Evolutionary conservation across 805 yeast species (phyloP).

Genomic region (Peterozyma toletana): DNA sequence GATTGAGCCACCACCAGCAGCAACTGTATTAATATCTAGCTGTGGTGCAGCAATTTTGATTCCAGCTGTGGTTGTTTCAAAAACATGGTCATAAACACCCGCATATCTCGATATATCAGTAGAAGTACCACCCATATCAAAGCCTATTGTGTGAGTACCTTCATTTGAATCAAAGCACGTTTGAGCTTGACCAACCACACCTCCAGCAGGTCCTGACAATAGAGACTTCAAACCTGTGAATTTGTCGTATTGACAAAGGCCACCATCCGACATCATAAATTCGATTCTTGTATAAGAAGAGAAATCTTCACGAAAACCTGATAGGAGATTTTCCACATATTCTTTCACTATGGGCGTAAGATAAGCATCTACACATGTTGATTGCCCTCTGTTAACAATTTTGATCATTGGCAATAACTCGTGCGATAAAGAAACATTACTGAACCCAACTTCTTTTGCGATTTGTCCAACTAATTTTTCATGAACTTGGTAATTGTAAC

Average conservation of each 20-base stretch:
- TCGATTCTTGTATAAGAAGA: constrained; percentile 27
- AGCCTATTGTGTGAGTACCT: constrained; percentile 21
- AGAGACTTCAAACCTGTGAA: constrained; percentile 48
- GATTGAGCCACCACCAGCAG: constrained; percentile 23
- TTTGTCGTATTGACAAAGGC: constrained; percentile 42
- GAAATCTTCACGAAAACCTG: constrained; percentile 25
- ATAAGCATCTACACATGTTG: constrained; percentile 34
- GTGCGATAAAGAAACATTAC: constrained; percentile 27
- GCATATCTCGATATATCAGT: constrained; percentile 28
- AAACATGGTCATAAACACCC: constrained; percentile 21
- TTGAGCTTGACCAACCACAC: constrained; percentile 49
- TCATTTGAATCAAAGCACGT: constrained; percentile 36
- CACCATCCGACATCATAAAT: constrained; percentile 57
- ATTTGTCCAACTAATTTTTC: constrained; percentile 25
- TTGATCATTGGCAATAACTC: constrained; percentile 30
- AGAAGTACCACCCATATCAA: constrained; percentile 32
- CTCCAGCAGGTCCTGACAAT: constrained; percentile 57
- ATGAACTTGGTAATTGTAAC: constrained; percentile 28
- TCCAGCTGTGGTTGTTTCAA: constrained; percentile 25
- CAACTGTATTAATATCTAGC: constrained; percentile 23
- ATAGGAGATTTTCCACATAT: constrained; percentile 28
- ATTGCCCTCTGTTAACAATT: constrained; percentile 32
- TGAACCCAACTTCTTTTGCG: constrained; percentile 43
- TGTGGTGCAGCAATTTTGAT: constrained; percentile 27
- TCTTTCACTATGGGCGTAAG: constrained; percentile 35